Evolutionary conservation across 208 protist species (phyloP).

Genomic region (Leishmania lainsoni): DNA sequence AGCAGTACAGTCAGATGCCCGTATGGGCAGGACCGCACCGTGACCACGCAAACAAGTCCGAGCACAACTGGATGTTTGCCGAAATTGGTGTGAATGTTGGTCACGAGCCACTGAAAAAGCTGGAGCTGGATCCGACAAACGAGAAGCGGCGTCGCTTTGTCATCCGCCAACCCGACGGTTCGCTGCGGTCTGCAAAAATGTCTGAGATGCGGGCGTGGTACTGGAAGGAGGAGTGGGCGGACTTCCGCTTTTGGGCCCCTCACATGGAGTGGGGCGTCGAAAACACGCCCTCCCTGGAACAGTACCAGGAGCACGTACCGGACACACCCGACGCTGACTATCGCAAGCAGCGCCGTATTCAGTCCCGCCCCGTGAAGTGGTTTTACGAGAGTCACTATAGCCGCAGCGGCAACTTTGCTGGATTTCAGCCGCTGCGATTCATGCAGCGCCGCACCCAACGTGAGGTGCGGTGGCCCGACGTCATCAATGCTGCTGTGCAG

Average conservation of each 20-base stretch:
- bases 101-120: slow-evolving; percentile 91
- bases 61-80: slow-evolving; percentile 96
- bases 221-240: slow-evolving; percentile 95
- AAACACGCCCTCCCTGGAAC: slow-evolving; percentile 90
- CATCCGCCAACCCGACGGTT: slow-evolving; percentile 92
- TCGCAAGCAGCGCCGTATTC: slow-evolving; percentile 90
- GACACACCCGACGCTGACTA: slow-evolving; percentile 91
- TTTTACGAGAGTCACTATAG: slow-evolving; percentile 95
- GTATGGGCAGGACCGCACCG: slow-evolving; percentile 92
- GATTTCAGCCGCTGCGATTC: slow-evolving; percentile 88
- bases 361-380: slow-evolving; percentile 93
- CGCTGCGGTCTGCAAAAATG: slow-evolving; percentile 94
- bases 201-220: slow-evolving; percentile 96
- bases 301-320: slow-evolving; percentile 93
- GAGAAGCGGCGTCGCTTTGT: slow-evolving; percentile 93
- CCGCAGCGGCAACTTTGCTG: slow-evolving; percentile 89
- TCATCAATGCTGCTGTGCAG: slow-evolving; percentile 89
- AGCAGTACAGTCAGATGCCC: slow-evolving; percentile 94
- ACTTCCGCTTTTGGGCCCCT: slow-evolving; percentile 94
- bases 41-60: slow-evolving; percentile 91
- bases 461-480: slow-evolving; percentile 91
- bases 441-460: slow-evolving; percentile 91
- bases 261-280: slow-evolving; percentile 95
- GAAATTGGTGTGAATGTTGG: slow-evolving; percentile 94
- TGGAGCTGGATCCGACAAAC: slow-evolving; percentile 93